These are phyloP conservation scores for Phialophora verrucosa DNA, from an alignment of 2,329 filamentous ascomycete genomes.

Conservation along the genomic window DNA sequence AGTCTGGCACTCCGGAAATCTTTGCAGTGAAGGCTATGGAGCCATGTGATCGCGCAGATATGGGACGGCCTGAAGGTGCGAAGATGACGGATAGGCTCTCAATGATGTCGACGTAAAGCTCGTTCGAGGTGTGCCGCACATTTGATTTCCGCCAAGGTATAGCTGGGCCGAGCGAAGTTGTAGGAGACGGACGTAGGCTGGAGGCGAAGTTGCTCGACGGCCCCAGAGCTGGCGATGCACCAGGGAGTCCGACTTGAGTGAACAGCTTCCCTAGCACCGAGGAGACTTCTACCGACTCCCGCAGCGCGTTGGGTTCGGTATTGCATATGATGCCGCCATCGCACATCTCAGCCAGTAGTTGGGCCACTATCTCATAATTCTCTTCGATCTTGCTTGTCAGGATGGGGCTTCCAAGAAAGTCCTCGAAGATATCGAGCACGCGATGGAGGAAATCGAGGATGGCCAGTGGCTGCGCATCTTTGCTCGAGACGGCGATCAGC, in stretches of 20 bases:
- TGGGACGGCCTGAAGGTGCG: constrained; percentile 84
- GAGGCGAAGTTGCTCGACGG: constrained; percentile 49
- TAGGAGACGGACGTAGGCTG: constrained; percentile 42
- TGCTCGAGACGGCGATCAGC: constrained; percentile 81
- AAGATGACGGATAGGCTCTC: constrained; percentile 87
- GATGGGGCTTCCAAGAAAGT: constrained; percentile 88
- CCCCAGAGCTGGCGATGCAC: constrained; percentile 57
- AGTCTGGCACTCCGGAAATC: constrained; percentile 90
- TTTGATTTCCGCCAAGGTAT: constrained; percentile 91
- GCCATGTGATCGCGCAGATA: constrained; percentile 86
- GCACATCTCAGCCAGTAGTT: constrained; percentile 94
- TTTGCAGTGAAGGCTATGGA: constrained; percentile 95
- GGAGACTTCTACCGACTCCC: constrained; percentile 90
- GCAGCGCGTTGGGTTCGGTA: constrained; percentile 89
- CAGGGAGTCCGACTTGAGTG: constrained; percentile 82
- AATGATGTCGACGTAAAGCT: constrained; percentile 94
- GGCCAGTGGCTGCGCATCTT: constrained; percentile 85
- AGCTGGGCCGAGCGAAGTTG: constrained; percentile 52
- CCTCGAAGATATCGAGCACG: constrained; percentile 88
- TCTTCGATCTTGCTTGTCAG: constrained; percentile 84
- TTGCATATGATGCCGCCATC: constrained; percentile 88
- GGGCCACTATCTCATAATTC: constrained; percentile 91
- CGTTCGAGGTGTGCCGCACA: constrained; percentile 94
- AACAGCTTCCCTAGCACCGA: constrained; percentile 87
- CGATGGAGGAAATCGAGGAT: constrained; percentile 94